A percentile compares a stretch with the other conserved stretches of the same genome.
Evolutionary conservation across 805 yeast genomes (phyloP).

Genomic region (Monosporozyma servazzii): DNA sequence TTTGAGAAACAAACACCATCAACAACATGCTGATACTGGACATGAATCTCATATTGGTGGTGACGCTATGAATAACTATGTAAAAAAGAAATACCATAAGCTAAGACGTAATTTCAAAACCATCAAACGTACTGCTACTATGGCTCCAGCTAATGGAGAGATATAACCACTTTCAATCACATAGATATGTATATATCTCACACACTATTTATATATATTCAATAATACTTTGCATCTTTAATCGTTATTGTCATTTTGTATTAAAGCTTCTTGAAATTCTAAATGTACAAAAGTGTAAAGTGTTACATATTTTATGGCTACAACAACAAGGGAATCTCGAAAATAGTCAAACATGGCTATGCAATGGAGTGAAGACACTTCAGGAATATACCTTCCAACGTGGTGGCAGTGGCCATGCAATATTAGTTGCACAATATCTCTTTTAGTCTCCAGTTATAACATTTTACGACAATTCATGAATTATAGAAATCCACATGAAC

Average conservation of each 20-base stretch:
- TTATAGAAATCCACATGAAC: slow-evolving; percentile 84
- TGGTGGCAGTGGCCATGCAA: slow-evolving; percentile 22
- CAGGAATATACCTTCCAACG: slow-evolving; percentile 12
- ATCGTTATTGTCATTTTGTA: background rate
- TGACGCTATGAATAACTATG: slow-evolving; percentile 23
- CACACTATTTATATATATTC: background rate
- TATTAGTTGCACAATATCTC: slow-evolving; percentile 24
- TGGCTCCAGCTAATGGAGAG: background rate
- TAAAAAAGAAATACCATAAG: slow-evolving; percentile 9
- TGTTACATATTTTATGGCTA: no score
- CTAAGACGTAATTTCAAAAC: background rate
- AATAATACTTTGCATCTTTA: background rate
- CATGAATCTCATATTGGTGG: background rate
- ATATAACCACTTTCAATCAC: background rate
- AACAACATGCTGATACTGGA: background rate
- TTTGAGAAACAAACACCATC: slow-evolving; percentile 5
- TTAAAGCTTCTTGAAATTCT: background rate
- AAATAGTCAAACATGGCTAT: background rate
- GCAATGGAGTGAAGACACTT: background rate
- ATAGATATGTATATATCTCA: background rate
- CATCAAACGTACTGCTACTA: slow-evolving; percentile 1
- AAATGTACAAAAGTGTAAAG: background rate
- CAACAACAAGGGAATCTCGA: background rate
- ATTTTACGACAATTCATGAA: slow-evolving; percentile 51
- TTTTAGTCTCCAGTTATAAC: slow-evolving; percentile 36